These are phyloP conservation scores for Phytophthora colocasiae DNA, from an alignment of 352 stramenopile genomes.

Conservation along the genomic window DNA sequence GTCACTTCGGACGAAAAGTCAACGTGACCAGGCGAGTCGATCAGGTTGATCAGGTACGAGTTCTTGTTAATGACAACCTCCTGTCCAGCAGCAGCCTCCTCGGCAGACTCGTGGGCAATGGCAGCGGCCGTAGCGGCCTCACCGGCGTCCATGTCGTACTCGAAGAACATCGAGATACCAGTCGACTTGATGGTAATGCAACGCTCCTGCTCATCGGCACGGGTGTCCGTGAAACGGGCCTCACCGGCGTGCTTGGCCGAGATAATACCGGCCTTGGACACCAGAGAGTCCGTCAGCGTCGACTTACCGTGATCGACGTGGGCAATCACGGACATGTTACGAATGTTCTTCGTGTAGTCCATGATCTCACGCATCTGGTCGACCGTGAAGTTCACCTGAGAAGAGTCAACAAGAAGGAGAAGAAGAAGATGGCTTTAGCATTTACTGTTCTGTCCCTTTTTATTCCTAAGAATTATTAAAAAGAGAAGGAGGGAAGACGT, in stretches of 20 bases:
- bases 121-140: slow-evolving; percentile 83
- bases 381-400: slow-evolving; percentile 99
- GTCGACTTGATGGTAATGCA: slow-evolving; percentile 99
- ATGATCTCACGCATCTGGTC: slow-evolving; percentile 99
- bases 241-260: slow-evolving; percentile 98
- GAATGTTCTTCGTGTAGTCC: slow-evolving; percentile 99
- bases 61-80: slow-evolving; percentile 96
- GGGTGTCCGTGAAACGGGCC: slow-evolving; percentile 99
- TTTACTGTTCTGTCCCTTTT: slow-evolving; percentile 7
- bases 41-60: slow-evolving; percentile 99
- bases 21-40: slow-evolving; percentile 99
- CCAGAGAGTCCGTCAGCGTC: slow-evolving; percentile 98
- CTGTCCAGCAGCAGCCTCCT: slow-evolving; percentile 38
- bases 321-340: slow-evolving; percentile 99
- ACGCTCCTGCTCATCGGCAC: slow-evolving; percentile 99
- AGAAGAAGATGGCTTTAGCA: neutral
- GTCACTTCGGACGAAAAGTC: slow-evolving; percentile 99
- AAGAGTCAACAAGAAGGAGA: neutral
- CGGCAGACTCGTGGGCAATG: slow-evolving; percentile 61
- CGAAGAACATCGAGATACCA: slow-evolving; percentile 99
- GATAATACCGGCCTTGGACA: slow-evolving; percentile 99
- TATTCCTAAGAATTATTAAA: neutral
- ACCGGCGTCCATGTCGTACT: slow-evolving; percentile 98
- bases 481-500: slow-evolving; percentile 2
- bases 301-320: slow-evolving; percentile 99